These are phyloP conservation scores for Zymoseptoria pseudotritici DNA, from an alignment of 2,329 filamentous ascomycete species.

Conservation along the genomic window DNA sequence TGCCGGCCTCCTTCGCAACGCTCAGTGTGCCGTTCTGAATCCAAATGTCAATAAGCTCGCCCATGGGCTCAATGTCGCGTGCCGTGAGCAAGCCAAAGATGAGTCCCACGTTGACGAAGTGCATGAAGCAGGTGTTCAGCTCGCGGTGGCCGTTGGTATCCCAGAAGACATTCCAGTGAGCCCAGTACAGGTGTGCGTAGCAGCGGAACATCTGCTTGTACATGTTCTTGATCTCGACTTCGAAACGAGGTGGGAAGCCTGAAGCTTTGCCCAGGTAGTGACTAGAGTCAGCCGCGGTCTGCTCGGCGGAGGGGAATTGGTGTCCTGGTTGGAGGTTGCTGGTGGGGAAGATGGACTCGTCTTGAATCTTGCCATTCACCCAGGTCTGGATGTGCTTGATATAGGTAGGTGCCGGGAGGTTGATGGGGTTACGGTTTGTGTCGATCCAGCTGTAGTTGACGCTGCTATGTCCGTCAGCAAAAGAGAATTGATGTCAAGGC, in stretches of 20 bases:
- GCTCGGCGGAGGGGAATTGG: conserved; percentile 39
- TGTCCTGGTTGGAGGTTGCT: conserved; percentile 63
- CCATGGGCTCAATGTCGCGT: conserved; percentile 91
- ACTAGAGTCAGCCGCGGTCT: conserved; percentile 46
- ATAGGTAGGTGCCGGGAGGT: conserved; percentile 87
- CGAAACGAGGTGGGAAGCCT: conserved; percentile 51
- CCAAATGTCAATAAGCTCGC: conserved; percentile 87
- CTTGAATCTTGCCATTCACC: conserved; percentile 93
- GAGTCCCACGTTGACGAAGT: conserved; percentile 59
- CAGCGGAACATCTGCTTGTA: conserved; percentile 50
- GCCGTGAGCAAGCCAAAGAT: conserved; percentile 72
- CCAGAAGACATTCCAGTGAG: conserved; percentile 47
- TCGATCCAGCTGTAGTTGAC: conserved; percentile 97
- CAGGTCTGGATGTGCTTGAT: conserved; percentile 94
- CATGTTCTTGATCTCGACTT: conserved; percentile 69
- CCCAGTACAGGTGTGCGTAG: conserved; percentile 47
- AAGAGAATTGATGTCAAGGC: neutral
- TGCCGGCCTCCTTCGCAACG: conserved; percentile 14
- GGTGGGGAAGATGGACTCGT: conserved; percentile 82
- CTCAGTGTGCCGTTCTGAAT: conserved; percentile 82
- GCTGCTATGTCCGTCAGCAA: conserved; percentile 40
- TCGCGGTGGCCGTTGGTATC: conserved; percentile 42
- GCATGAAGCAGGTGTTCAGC: conserved; percentile 48
- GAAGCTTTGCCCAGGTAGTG: conserved; percentile 85
- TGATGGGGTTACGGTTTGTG: conserved; percentile 75